Percentiles rank a stretch among this genome's conserved stretches.
These are phyloP conservation scores for Pythium brassicae DNA, from an alignment of 352 stramenopile genomes.

Conservation along the genomic window DNA sequence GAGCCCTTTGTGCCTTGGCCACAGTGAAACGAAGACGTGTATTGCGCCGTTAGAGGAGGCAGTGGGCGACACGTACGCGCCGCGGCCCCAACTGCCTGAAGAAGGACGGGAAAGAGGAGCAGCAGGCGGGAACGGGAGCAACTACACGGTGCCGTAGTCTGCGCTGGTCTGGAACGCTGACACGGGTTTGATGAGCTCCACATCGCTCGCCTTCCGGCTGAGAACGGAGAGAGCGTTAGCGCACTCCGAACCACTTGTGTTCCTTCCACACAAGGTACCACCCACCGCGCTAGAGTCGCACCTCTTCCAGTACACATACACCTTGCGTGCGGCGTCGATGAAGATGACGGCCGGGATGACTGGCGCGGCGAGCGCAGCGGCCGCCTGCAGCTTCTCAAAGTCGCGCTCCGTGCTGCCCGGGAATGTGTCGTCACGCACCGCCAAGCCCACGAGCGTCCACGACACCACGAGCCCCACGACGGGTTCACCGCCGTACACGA, in stretches of 20 bases:
- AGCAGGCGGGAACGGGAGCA: not conserved
- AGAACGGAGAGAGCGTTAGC: not conserved
- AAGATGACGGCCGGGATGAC: conserved; percentile 42
- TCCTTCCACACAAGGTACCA: no score
- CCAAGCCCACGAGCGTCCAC: conserved; percentile 37
- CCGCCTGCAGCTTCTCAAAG: conserved; percentile 43
- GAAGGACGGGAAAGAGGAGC: not conserved
- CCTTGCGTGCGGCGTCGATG: conserved; percentile 38
- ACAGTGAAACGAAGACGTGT: not conserved
- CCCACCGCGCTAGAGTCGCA: conserved; percentile 14
- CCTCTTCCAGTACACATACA: conserved; percentile 47
- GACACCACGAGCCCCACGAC: conserved; percentile 46
- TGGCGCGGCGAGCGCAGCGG: conserved; percentile 35
- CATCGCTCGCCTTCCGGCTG: conserved; percentile 22
- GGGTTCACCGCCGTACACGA: conserved; percentile 43
- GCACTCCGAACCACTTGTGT: no score
- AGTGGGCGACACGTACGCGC: not conserved
- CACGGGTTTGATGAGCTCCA: conserved; percentile 40
- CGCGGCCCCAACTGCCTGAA: not conserved
- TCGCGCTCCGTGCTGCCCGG: conserved; percentile 32
- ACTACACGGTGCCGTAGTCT: conserved; percentile 51
- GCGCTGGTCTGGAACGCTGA: conserved; percentile 33
- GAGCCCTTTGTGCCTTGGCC: no score
- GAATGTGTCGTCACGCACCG: conserved; percentile 33
- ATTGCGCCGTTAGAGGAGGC: not conserved